These are phyloP conservation scores for Colletotrichum viniferum DNA, from an alignment of 2,329 filamentous ascomycete species.

Conservation along the genomic window DNA sequence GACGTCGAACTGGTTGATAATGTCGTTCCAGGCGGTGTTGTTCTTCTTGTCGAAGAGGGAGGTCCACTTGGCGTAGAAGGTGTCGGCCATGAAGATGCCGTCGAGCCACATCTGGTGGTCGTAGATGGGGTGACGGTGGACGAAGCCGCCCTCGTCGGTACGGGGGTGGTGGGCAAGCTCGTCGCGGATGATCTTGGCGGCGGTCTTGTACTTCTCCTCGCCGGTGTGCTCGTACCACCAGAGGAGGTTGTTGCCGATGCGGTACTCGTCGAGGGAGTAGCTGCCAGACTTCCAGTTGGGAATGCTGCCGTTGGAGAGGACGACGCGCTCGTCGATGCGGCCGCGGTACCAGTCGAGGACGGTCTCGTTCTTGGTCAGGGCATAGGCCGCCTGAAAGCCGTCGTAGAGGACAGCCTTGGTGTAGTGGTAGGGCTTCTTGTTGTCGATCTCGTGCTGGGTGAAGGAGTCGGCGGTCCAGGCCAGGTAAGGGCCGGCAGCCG, in stretches of 20 bases:
- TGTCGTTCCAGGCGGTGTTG: conserved; percentile 48
- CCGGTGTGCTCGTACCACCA: conserved; percentile 52
- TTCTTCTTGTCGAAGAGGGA: conserved; percentile 40
- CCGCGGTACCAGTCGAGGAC: conserved; percentile 48
- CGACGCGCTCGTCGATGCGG: conserved; percentile 49
- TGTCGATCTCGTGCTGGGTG: conserved; percentile 41
- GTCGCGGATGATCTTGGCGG: conserved; percentile 49
- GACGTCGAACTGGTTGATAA: conserved; percentile 49
- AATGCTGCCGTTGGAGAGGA: conserved; percentile 50
- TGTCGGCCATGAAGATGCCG: conserved; percentile 56
- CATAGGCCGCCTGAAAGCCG: conserved; percentile 50
- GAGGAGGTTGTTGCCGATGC: conserved; percentile 57
- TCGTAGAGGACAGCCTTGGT: conserved; percentile 50
- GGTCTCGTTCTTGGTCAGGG: conserved; percentile 46
- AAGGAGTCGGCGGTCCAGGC: conserved; percentile 52
- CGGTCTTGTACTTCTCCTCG: conserved; percentile 52
- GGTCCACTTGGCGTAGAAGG: conserved; percentile 47
- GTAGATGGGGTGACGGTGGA: conserved; percentile 51
- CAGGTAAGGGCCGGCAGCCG: conserved; percentile 30
- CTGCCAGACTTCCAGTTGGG: conserved; percentile 27
- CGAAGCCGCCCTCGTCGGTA: conserved; percentile 58
- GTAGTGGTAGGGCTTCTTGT: conserved; percentile 46
- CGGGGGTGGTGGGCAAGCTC: conserved; percentile 54
- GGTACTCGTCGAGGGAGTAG: conserved; percentile 58
- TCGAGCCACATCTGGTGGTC: conserved; percentile 63